Base-by-base conservation (phyloP, 1,284 basidiomycete species). In the Boletellus dicymbophilus region DNA sequence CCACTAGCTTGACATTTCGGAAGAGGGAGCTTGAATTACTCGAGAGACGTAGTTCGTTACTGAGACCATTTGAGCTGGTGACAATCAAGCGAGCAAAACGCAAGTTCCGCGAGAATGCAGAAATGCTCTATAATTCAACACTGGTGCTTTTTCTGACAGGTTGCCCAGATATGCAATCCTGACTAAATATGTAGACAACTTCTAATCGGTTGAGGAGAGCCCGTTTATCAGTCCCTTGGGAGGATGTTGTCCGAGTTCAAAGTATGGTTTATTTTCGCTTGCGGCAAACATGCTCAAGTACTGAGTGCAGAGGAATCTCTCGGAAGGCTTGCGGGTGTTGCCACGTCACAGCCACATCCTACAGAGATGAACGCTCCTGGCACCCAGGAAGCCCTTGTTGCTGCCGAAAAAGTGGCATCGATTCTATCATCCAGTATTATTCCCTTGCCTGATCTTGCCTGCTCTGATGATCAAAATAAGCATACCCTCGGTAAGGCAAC, bases 191-290 rank as follows among this genome's bases (percentile, higher is more conserved):
- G 10, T 4, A 60, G 60, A 46, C 56, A 4, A 51, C 36, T 2
- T 62, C 60, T 10, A 47, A 58, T 1, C 34, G 1, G 10, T 16
- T 56, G 44, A 52, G 44, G 18, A 47, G 53, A 36, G 7, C 7
- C 0, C 0, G 60, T 0, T 6, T 62, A 16, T 62, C 51, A 2
- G 40, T 38, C 0, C 16, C 27, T 6, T 22, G 26, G 4, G 6
- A 20, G 1, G 10, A 58, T 1, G 9, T 60, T 9, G 37, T n/a
- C 6, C 26, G 31, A 10, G 48, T 51, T 10, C 15, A 46, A 22
- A 25, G 58, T 62, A 44, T 1, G 59, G 16, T 18, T 31, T 16
- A 16, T 15, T 1, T 16, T n/a, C n/a, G 9, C 1, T 13, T 16
- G 37, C 18, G 3, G 2, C 13, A 23, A 1, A n/a, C 7, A 15